Percentiles rank a stretch among this genome's conserved stretches.
Conservation (phyloP, 352 stramenopile species). For the Phytophthora multivora region DNA sequence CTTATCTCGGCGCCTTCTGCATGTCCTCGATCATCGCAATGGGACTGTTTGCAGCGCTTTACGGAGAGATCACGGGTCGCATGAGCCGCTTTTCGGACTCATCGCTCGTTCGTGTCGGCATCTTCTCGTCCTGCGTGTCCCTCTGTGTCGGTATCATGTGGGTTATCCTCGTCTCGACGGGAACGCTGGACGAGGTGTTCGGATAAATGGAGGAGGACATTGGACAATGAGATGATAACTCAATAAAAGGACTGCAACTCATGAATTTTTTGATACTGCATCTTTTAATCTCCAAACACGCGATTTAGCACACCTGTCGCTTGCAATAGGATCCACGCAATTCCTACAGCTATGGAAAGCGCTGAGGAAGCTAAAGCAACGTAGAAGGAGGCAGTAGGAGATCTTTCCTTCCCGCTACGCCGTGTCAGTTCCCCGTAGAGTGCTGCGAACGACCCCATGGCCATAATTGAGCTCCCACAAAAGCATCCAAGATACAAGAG, state of each 20-base stretch:
- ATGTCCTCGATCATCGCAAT: slow-evolving; percentile 87
- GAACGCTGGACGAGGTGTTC: slow-evolving; percentile 76
- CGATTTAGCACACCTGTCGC: slow-evolving; percentile 62
- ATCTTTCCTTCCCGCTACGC: slow-evolving; percentile 28
- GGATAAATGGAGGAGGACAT: slow-evolving; percentile 26
- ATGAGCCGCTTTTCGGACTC: slow-evolving; percentile 65
- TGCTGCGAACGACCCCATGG: slow-evolving; percentile 88
- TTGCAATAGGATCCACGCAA: slow-evolving; percentile 76
- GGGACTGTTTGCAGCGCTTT: slow-evolving; percentile 82
- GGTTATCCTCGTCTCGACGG: slow-evolving; percentile 68
- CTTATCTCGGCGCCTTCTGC: slow-evolving; percentile 90
- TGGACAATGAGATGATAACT: slow-evolving; percentile 5
- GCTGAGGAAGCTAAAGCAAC: slow-evolving; percentile 55
- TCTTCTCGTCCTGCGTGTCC: slow-evolving; percentile 76
- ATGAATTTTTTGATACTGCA: neutral
- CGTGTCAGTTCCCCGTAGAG: slow-evolving; percentile 78
- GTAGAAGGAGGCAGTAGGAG: slow-evolving; percentile 43
- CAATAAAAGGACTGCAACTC: slow-evolving; percentile 1
- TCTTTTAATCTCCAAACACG: slow-evolving; percentile 48
- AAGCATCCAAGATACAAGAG: slow-evolving; percentile 87
- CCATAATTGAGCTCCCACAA: slow-evolving; percentile 81
- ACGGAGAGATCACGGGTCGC: slow-evolving; percentile 71
- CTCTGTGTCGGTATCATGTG: slow-evolving; percentile 70
- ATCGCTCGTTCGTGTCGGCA: slow-evolving; percentile 59
- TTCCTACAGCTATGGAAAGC: slow-evolving; percentile 67